Percentiles rank a stretch among this genome's conserved stretches.
Evolutionary conservation across 2,329 filamentous ascomycete genomes (phyloP).

Genomic region (Colletotrichum truncatum): DNA sequence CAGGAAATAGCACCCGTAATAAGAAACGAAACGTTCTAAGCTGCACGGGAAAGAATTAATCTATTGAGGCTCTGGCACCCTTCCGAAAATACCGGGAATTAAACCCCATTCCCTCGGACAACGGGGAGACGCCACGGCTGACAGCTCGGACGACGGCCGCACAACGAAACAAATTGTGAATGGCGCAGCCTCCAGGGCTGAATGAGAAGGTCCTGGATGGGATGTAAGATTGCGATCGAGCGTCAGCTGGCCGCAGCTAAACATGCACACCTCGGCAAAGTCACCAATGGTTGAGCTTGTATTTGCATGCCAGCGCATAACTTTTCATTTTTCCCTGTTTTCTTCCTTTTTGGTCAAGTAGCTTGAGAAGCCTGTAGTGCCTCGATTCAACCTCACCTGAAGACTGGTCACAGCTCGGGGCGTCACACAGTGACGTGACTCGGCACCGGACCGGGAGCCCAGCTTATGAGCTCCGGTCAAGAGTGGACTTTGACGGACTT

Average conservation of each 20-base stretch:
- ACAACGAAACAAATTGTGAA: neutral
- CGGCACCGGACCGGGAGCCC: slow-evolving; percentile 6
- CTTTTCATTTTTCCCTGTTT: neutral
- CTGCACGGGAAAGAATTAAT: too few species aligned
- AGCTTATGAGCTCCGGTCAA: neutral
- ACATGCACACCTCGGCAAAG: slow-evolving; percentile 5
- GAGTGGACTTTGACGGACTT: neutral
- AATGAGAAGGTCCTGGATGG: neutral
- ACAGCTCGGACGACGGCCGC: neutral
- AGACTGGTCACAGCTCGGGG: slow-evolving; percentile 4
- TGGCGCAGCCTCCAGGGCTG: neutral
- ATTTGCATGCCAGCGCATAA: neutral
- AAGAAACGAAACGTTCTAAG: neutral
- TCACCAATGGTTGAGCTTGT: neutral
- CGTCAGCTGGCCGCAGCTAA: slow-evolving; percentile 7
- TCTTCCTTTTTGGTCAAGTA: neutral
- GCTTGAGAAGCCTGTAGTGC: neutral
- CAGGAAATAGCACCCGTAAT: too few species aligned
- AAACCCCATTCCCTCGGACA: neutral
- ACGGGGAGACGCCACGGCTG: neutral
- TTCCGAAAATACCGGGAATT: neutral
- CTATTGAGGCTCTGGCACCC: too few species aligned
- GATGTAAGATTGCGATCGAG: neutral
- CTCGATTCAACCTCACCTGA: slow-evolving; percentile 10
- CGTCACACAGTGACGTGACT: neutral